A percentile compares a stretch with the other conserved stretches of the same genome.
Evolutionary conservation across 2,329 filamentous ascomycete genomes (phyloP).

Genomic region (Orbilia brochopaga): DNA sequence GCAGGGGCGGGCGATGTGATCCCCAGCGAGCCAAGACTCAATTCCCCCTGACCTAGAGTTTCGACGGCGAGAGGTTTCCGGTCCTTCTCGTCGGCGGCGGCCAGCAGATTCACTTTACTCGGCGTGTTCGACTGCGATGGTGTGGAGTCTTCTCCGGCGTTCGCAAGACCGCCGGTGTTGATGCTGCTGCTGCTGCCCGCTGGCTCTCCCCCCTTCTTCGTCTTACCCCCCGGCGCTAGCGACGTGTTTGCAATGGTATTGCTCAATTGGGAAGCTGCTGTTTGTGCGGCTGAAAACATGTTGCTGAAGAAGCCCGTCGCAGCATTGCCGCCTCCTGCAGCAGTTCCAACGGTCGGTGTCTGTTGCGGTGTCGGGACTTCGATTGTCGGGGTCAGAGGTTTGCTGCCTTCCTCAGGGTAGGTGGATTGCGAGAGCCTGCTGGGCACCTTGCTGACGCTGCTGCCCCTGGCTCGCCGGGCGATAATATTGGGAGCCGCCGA

Average conservation of each 20-base stretch:
- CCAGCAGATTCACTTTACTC: conserved; percentile 35
- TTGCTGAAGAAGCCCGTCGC: conserved; percentile 83
- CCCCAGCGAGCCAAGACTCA: conserved; percentile 87
- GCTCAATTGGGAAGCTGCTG: conserved; percentile 78
- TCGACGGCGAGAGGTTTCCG: conserved; percentile 79
- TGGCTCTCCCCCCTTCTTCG: conserved; percentile 56
- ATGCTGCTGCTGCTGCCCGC: conserved; percentile 55
- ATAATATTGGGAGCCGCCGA: conserved; percentile 35
- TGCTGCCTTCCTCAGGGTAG: conserved; percentile 38
- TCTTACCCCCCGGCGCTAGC: conserved; percentile 55
- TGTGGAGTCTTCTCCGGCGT: conserved; percentile 56
- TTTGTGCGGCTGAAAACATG: conserved; percentile 90
- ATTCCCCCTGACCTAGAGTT: conserved; percentile 84
- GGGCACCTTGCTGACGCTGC: conserved; percentile 42
- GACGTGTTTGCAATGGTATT: conserved; percentile 65
- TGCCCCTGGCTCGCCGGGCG: conserved; percentile 38
- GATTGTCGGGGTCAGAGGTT: conserved; percentile 74
- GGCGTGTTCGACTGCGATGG: conserved; percentile 59
- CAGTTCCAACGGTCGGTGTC: conserved; percentile 65
- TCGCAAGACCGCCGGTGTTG: conserved; percentile 56
- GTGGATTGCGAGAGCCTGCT: conserved; percentile 49
- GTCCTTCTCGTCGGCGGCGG: conserved; percentile 59
- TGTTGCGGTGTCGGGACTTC: conserved; percentile 66
- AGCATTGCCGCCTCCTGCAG: conserved; percentile 57
- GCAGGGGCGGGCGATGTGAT: conserved; percentile 60